Percentiles rank a stretch among this genome's conserved stretches.
Evolutionary conservation across 768 basidiomycete genomes (phyloP).

Genomic region (Mycena galopus): DNA sequence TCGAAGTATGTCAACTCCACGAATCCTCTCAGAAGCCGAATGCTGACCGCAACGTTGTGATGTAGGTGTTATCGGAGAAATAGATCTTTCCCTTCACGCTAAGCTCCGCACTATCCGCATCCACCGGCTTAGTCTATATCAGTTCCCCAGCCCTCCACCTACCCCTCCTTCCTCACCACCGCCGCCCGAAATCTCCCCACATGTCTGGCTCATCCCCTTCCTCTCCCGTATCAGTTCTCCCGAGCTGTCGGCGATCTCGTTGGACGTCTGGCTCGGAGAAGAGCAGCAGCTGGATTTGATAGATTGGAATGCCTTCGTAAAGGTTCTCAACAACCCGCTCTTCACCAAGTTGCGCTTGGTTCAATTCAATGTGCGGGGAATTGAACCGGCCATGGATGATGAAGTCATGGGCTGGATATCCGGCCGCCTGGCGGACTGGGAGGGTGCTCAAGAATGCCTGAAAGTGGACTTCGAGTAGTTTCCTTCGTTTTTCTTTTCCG

Average conservation of each 20-base stretch:
- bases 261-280: constrained; percentile 51
- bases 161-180: constrained; percentile 26
- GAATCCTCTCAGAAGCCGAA: neutral
- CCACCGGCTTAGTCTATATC: constrained; percentile 50
- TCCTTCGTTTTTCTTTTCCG: neutral
- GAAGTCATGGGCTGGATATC: constrained; percentile 45
- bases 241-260: constrained; percentile 38
- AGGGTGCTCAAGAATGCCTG: constrained; percentile 11
- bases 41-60: constrained; percentile 4
- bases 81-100: constrained; percentile 45
- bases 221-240: constrained; percentile 42
- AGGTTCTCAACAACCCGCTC: constrained; percentile 34
- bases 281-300: constrained; percentile 49
- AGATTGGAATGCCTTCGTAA: constrained; percentile 46
- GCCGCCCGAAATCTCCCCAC: constrained; percentile 37
- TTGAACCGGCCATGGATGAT: constrained; percentile 43
- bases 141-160: constrained; percentile 41
- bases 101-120: constrained; percentile 44
- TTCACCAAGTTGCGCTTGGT: constrained; percentile 36
- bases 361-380: constrained; percentile 48
- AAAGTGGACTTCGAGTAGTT: constrained; percentile 32
- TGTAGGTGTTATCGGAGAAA: constrained; percentile 37
- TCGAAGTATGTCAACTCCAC: constrained; percentile 18
- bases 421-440: constrained; percentile 40
- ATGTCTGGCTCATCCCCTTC: constrained; percentile 45